These are phyloP conservation scores for Rhodotorula sp. DNA, from an alignment of 1,284 basidiomycete species.

Conservation along the genomic window DNA sequence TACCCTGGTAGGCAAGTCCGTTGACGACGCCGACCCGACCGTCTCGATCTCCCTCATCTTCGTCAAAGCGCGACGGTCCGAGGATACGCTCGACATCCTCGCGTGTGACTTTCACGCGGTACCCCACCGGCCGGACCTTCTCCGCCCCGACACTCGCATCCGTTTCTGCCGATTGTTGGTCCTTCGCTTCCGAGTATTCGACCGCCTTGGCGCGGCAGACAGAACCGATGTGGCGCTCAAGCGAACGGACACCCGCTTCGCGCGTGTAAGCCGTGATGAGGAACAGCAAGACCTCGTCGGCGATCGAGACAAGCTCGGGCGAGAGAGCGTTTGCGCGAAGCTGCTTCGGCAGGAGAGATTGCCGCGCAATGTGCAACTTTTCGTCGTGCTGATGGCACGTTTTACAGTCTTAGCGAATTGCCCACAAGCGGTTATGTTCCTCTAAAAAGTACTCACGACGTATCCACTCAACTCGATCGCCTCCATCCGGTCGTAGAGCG, in stretches of 20 bases:
- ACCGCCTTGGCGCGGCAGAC: conserved; percentile 84
- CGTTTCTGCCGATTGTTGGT: conserved; percentile 45
- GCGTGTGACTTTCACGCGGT: conserved; percentile 64
- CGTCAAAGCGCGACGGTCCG: conserved; percentile 76
- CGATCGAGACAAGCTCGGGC: conserved; percentile 57
- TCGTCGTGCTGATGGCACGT: conserved; percentile 59
- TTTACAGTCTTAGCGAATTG: conserved; percentile 63
- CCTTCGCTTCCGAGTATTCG: conserved; percentile 74
- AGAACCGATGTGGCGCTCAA: conserved; percentile 82
- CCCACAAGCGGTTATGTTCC: background rate
- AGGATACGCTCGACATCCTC: conserved; percentile 79
- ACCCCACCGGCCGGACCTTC: conserved; percentile 51
- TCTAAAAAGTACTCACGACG: conserved; percentile 31
- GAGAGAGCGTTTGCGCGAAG: conserved; percentile 66
- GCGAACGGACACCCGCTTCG: conserved; percentile 85
- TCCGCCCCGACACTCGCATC: background rate
- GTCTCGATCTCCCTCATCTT: conserved; percentile 70
- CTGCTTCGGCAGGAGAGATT: conserved; percentile 78
- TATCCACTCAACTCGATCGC: conserved; percentile 52
- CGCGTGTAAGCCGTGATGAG: conserved; percentile 76
- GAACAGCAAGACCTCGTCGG: conserved; percentile 66
- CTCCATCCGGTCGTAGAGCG: conserved; percentile 52
- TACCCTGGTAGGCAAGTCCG: conserved; percentile 81
- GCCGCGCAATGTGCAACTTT: conserved; percentile 51
- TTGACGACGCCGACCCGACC: conserved; percentile 68